Evolutionary conservation across 1,284 basidiomycete species (phyloP), one percentile per base, ranked within the genome.

Genomic region (Cryptococcus amylolentus): DNA sequence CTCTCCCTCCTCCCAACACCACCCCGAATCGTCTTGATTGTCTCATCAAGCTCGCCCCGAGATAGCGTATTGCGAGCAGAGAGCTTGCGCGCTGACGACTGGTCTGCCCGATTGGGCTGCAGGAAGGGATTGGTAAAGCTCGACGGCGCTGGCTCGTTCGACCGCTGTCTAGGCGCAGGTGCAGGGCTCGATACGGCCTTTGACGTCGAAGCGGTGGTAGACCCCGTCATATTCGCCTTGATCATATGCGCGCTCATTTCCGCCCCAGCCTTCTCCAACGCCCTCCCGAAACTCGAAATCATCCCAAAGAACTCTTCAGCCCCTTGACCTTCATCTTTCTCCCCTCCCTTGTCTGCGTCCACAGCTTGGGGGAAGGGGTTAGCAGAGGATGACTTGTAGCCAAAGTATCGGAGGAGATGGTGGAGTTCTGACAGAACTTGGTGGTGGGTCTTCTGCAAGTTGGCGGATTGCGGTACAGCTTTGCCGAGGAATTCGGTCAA

Each of bases 241-340:
- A 56, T 41, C 10, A 71, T 71, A 44, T 62, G 53, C 37, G 53
- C 52, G 81, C 64, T 86, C 14, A 90, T 81, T 56, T 90, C 88
- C 38, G 88, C 70, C 0, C 86, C 85, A 51, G 86, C 87, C 82
- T 88, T 89, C 82, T 87, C 86, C 20, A 91, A 77, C 4, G 84
- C 83, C 0, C 83, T 83, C 0, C 88, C 88, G 73, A 92, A 93
- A 0, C 84, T 83, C 18, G 84, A 78, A 28, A 92, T 82, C 51
- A 87, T 78, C 1, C 81, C 83, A 65, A 93, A 91, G 67, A 93
- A 85, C 58, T 88, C 86, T 67, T 93, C 91, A 0, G 87, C 83
- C 64, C 86, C 89, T 7, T 35, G 1, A 86, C 85, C 0, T 83
- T 79, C 1, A 86, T 85, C 0, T 82, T 80, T 53, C 60, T 66